These are phyloP conservation scores for Cicer chorassanicum DNA, from an alignment of 306 rosid genomes.

Conservation along the genomic window DNA sequence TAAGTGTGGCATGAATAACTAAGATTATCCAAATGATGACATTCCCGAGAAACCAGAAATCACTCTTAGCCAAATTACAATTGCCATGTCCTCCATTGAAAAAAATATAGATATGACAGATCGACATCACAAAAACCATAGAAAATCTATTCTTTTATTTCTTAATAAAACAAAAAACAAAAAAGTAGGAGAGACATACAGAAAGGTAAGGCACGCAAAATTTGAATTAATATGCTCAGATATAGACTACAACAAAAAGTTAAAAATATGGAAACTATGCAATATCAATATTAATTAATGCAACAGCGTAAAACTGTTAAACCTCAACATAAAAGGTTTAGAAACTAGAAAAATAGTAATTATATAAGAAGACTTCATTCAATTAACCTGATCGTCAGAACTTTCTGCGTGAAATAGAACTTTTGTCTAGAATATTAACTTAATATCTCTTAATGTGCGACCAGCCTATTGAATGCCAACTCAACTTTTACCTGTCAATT, in stretches of 20 bases:
- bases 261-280: background rate
- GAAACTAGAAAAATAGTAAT: background rate
- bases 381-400: conserved; percentile 8
- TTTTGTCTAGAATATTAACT: conserved; percentile 14
- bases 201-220: background rate
- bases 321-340: conserved; percentile 10
- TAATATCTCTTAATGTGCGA: conserved; percentile 24
- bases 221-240: background rate
- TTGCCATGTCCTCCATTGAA: background rate
- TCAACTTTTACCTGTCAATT: conserved; percentile 23
- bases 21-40: background rate
- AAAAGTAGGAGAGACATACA: too few relatives aligned
- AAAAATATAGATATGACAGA: background rate
- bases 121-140: too few relatives aligned
- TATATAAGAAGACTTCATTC: background rate
- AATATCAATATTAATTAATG: background rate
- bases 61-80: background rate
- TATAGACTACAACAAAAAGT: background rate
- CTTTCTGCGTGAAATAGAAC: conserved; percentile 9
- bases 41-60: background rate
- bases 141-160: too few relatives aligned
- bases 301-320: conserved; percentile 6
- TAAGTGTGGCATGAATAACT: background rate
- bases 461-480: conserved; percentile 30
- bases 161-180: too few relatives aligned